Base-by-base conservation (phyloP, 2,329 filamentous ascomycete genomes). In the Pseudogymnoascus sp. region DNA sequence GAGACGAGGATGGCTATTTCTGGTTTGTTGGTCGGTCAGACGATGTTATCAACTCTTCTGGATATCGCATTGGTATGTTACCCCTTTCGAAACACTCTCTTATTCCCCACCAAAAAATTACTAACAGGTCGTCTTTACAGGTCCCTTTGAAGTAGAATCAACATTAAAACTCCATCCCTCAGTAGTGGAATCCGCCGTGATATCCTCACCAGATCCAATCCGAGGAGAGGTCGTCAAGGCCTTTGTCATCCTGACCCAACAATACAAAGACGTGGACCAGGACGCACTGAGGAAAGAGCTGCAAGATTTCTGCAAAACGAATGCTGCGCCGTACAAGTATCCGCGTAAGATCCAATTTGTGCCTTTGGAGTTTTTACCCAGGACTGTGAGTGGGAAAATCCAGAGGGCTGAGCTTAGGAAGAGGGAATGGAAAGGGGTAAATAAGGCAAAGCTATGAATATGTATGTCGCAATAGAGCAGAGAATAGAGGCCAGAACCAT, bases 271-370 rank as follows among this genome's bases (percentile, higher is more conserved):
- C 47, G 63, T 62, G 43, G 65, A 65, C 34, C 43, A 63, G 9
- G 58, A 64, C 6, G 59, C 54, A 4, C 64, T 75, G 20, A 63
- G 70, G 37, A 69, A 68, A 59, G 73, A 75, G 62, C 34, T 76
- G 35, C 74, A 76, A 62, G 69, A 73, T 14, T 75, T 74, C 60
- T 76, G 74, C 66, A 76, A 75, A 62, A 64, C 65, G 58, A 67
- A 75, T 62, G 72, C 74, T 3, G 74, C 74, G 34, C 74, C 74
- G 9, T 76, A 76, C 62, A 76, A 76, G 64, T 75, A 76, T 64
- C 74, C 74, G 16, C 63, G 74, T 28, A 72, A 72, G 64, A 71
- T 75, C 30, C 68, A 74, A 58, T 75, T 76, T 63, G 74, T 76
- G 35, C 68, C 70, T 28, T 64, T 70, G 6, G 65, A 47, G 16